Percentiles rank a stretch among this genome's conserved stretches.
Evolutionary conservation across 495 filamentous ascomycete genomes (phyloP).

Genomic region (Penicillium ochrochloron): DNA sequence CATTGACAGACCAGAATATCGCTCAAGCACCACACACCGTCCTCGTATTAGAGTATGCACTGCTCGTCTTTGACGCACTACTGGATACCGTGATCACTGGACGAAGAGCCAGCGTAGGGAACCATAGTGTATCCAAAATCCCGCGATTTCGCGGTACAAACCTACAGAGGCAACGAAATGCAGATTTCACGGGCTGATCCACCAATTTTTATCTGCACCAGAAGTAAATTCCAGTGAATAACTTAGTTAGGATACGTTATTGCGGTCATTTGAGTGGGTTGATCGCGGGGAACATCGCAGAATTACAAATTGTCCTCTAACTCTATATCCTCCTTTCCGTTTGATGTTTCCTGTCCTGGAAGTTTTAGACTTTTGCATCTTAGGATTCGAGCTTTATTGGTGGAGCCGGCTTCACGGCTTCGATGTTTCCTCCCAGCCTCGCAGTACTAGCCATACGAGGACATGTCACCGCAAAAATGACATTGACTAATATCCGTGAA

Average conservation of each 20-base stretch:
- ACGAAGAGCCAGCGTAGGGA: neutral
- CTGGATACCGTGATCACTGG: neutral
- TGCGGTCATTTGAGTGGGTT: neutral
- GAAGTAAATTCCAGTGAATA: neutral
- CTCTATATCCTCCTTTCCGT: neutral
- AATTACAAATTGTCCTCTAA: neutral
- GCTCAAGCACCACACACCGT: neutral
- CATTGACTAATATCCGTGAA: conserved; percentile 6
- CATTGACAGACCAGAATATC: neutral
- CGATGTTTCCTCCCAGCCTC: neutral
- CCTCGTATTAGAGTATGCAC: neutral
- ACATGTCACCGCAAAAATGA: conserved; percentile 3
- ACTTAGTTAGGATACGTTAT: neutral
- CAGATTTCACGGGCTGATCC: neutral
- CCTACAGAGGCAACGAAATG: too few relatives aligned
- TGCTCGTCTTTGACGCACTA: neutral
- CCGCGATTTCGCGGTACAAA: neutral
- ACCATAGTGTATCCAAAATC: neutral
- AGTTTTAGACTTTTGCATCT: conserved; percentile 3
- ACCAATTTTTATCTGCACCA: neutral
- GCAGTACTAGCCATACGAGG: neutral
- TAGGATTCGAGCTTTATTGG: neutral
- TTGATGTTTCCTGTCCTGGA: neutral
- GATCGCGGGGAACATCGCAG: neutral
- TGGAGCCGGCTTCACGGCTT: neutral